Conservation (phyloP, 2,329 filamentous ascomycete genomes). For the Alternaria atra region DNA sequence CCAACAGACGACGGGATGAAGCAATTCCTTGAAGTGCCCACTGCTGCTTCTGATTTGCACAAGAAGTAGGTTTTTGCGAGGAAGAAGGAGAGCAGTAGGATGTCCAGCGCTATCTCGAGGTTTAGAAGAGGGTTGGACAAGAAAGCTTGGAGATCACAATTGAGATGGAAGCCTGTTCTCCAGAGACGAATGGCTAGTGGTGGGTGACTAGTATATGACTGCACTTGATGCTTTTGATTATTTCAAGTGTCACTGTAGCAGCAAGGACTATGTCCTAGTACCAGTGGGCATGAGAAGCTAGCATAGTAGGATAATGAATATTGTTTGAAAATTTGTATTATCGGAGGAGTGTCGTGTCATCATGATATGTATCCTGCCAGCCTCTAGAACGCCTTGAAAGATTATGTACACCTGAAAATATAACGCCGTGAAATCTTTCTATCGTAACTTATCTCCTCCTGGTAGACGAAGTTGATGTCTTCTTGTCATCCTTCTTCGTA, state of each 20-base stretch:
- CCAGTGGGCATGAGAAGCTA: fast-evolving
- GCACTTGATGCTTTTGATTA: not conserved
- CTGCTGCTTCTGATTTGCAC: not conserved
- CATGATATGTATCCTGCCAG: not conserved
- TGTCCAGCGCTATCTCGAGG: not conserved
- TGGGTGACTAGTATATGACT: not conserved
- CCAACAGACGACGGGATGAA: too few relatives aligned
- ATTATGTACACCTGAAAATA: not conserved
- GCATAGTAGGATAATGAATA: not conserved
- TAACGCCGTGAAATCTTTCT: not conserved
- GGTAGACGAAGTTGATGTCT: conserved; percentile 4
- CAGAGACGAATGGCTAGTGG: not conserved
- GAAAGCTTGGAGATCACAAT: not conserved
- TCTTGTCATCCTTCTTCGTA: conserved; percentile 14
- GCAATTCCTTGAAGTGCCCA: too few relatives aligned
- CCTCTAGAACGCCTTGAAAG: not conserved
- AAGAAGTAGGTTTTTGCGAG: not conserved
- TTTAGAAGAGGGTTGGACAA: not conserved
- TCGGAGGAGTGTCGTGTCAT: not conserved
- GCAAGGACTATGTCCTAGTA: not conserved
- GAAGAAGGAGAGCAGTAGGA: not conserved
- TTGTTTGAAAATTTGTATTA: not conserved
- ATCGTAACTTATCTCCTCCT: conserved; percentile 5
- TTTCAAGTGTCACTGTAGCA: not conserved
- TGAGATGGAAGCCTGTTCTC: not conserved